A percentile compares a stretch with the other conserved stretches of the same genome.
Evolutionary conservation across 2,329 filamentous ascomycete genomes (phyloP).

Genomic region (Tolypocladium cylindrosporum): DNA sequence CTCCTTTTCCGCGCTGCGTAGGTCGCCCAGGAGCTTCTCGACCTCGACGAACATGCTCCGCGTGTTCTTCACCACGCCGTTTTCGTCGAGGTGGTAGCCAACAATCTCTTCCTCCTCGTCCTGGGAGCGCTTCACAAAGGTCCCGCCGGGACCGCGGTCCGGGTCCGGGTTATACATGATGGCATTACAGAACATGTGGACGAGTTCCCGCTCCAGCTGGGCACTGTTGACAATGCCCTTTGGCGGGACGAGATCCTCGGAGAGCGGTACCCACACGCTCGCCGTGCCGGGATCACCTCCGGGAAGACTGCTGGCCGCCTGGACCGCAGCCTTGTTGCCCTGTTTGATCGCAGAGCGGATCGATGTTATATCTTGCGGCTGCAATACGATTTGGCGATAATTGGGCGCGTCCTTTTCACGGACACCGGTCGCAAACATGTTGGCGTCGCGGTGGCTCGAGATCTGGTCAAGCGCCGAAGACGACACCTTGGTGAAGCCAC

Average conservation of each 20-base stretch:
- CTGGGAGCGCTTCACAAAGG: conserved; percentile 40
- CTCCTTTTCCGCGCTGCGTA: conserved; percentile 63
- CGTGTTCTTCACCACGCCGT: conserved; percentile 79
- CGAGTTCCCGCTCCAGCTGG: conserved; percentile 85
- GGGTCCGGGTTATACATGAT: conserved; percentile 96
- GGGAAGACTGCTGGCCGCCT: conserved; percentile 50
- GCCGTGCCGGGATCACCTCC: conserved; percentile 47
- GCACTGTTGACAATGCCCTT: conserved; percentile 86
- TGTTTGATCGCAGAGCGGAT: conserved; percentile 68
- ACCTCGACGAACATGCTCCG: conserved; percentile 85
- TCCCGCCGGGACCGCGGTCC: conserved; percentile 55
- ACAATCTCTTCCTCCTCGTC: conserved; percentile 37
- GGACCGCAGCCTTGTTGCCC: conserved; percentile 55
- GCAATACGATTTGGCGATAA: conserved; percentile 63
- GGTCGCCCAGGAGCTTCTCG: conserved; percentile 65
- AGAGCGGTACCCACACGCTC: conserved; percentile 56
- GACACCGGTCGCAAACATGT: conserved; percentile 68
- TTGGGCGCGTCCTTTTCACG: conserved; percentile 67
- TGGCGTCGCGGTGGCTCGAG: conserved; percentile 65
- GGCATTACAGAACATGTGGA: conserved; percentile 95
- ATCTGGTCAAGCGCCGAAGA: conserved; percentile 67
- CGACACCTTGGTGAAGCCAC: conserved; percentile 64
- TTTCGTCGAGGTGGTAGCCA: conserved; percentile 64
- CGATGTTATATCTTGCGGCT: conserved; percentile 67
- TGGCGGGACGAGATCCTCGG: conserved; percentile 71